A percentile compares a stretch with the other conserved stretches of the same genome.
Conservation (phyloP, 768 basidiomycete species). For the Tricholoma flavovirens region DNA sequence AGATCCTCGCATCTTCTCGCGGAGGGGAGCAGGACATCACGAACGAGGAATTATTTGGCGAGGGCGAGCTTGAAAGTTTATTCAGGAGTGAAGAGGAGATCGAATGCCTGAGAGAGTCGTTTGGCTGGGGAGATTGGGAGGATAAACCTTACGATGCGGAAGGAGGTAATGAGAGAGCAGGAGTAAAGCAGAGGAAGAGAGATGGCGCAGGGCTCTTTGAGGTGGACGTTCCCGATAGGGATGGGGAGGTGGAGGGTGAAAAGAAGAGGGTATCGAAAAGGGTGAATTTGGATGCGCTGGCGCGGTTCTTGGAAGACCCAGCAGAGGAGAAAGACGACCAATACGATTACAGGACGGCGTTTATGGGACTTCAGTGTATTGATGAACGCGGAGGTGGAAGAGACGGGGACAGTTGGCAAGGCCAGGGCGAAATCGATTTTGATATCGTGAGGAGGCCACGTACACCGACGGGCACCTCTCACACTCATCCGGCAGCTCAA, state of each 20-base stretch:
- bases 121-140: slow-evolving; percentile 33
- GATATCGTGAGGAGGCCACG: not conserved
- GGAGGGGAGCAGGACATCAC: slow-evolving; percentile 45
- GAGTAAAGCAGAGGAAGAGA: slow-evolving; percentile 8
- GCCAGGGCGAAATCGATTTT: not conserved
- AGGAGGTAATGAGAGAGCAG: slow-evolving; percentile 6
- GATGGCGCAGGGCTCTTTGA: not conserved
- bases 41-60: slow-evolving; percentile 69
- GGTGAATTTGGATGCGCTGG: slow-evolving; percentile 54
- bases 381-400: slow-evolving; percentile 12
- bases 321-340: slow-evolving; percentile 10
- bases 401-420: slow-evolving; percentile 14
- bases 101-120: slow-evolving; percentile 30
- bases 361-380: slow-evolving; percentile 14
- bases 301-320: slow-evolving; percentile 39
- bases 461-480: not conserved
- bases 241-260: slow-evolving; percentile 13
- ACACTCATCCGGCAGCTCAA: not conserved
- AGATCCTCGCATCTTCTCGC: slow-evolving; percentile 51
- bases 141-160: slow-evolving; percentile 15
- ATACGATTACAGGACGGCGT: slow-evolving; percentile 2
- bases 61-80: slow-evolving; percentile 61
- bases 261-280: slow-evolving; percentile 26
- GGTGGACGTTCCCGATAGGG: slow-evolving; percentile 2
- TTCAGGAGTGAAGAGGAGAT: slow-evolving; percentile 51